Base-by-base conservation (phyloP, 164 flowering plant genomes). In the Saururus chinensis region DNA sequence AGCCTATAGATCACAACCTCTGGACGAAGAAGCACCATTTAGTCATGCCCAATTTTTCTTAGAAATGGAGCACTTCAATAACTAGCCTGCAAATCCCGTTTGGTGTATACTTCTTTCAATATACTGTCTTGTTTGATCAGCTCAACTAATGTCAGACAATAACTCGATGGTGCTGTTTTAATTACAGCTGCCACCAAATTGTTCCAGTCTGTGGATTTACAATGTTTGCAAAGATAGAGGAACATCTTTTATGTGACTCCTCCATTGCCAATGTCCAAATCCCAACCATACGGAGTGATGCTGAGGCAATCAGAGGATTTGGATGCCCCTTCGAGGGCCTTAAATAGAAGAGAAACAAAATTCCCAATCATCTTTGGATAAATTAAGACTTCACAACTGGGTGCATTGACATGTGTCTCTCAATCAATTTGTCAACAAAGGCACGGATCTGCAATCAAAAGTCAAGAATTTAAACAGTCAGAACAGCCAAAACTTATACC, bases 381-480 rank as follows among this genome's bases (percentile, higher is more conserved):
- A 61, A 63, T 89, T 81, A 83, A 40, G 72, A 59, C 68, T 81
- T 88, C 19, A 51, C 68, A 70, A 24, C 79, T 64, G 84, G 73
- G 59, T 84, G 83, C 66, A 60, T 52, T 19, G 80, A 72, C 97
- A 90, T 88, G 70, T 90, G 96, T 73, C 84, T 85, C 78, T 95
- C 99, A 64, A 95, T 87, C 85, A 90, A 70, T 73, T 73, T 87
- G 80, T 95, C 99, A 66, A 95, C 99, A 70, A 90, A 95, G 20
- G 92, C 71, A 68, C 99, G 95, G 59, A 95, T 95, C 99, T 95
- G 89, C 83, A 81, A 57, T 26, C 23, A 41, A 30, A 64, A 57
- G 42, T 42, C 21, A 59, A 63, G 19, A n/a, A 56, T 7, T 40
- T 48, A n/a, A 11, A 55, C 6, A 17, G 51, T 61, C 19, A 53